Base-by-base conservation (phyloP, 331 rosid species). In the Pyracantha coccinea region DNA sequence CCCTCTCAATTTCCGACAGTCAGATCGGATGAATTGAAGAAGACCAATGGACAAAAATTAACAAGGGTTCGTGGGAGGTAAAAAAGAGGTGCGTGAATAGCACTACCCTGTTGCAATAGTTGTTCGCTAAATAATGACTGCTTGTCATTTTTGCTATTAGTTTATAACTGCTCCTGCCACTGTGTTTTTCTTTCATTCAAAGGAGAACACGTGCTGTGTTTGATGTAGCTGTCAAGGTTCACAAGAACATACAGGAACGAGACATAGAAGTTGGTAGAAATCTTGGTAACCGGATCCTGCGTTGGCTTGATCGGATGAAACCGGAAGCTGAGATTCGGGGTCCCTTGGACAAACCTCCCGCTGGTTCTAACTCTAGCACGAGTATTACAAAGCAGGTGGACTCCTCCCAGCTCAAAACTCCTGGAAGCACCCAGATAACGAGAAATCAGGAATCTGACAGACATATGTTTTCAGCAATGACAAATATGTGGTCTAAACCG, bases 181-280 rank as follows among this genome's bases (percentile, higher is more conserved):
- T 24, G 52, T 24, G 15, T 23, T 52, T 35, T 52, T 52, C 38
- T 14, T 60, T 66, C 24, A 8, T 73, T 59, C 25, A 52, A 85
- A 92, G 97, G 52, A 93, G 97, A 47, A 89, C 92, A 1, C 96
- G 96, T 60, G 86, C 75, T n/a, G 68, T 83, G 28, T 92, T 94
- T 89, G 93, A 87, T 70, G 77, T 78, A 20, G 99, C 91, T 5
- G 72, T 94, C 74, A 85, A 52, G 65, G 90, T 87, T 75, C 96
- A 94, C 83, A 72, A 75, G 77, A 92, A 41, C 75, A 81, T 94
- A 77, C 99, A 94, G 83, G 83, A 88, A 68, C 87, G 97, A 78
- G 97, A 94, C 75, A 79, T 94, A 79, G 93, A 90, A 84, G 92
- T 84, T 66, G 99, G 99, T 60, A 83, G 95, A 66, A 94, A 78